Percentiles rank a stretch among this genome's conserved stretches.
These are phyloP conservation scores for Trametes punicea DNA, from an alignment of 768 basidiomycete species.

Conservation along the genomic window DNA sequence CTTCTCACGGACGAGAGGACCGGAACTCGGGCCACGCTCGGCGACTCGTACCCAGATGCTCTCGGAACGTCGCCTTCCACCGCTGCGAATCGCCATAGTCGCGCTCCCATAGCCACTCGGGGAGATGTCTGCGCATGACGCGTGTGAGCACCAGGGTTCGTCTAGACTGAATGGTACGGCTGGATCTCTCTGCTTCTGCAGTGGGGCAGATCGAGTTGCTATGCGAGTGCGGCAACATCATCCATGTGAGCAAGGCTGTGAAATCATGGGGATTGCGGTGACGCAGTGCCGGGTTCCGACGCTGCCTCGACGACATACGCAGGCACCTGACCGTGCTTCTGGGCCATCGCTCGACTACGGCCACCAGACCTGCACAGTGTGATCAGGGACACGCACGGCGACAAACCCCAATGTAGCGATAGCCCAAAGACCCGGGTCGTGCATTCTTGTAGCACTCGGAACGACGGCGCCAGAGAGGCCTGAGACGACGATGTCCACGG, in stretches of 20 bases:
- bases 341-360: not conserved
- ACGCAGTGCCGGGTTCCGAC: slow-evolving; percentile 6
- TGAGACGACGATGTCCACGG: not conserved
- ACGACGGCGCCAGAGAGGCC: slow-evolving; percentile 11
- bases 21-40: slow-evolving; percentile 5
- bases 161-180: slow-evolving; percentile 2
- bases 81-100: not conserved
- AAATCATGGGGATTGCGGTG: not conserved
- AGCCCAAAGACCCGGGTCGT: not conserved
- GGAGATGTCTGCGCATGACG: not conserved
- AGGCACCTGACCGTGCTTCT: slow-evolving; percentile 14
- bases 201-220: not conserved
- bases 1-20: slow-evolving; percentile 3
- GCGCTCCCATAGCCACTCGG: not conserved
- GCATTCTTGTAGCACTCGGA: not conserved
- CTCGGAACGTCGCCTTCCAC: not conserved
- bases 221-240: not conserved
- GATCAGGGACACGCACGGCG: slow-evolving; percentile 1
- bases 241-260: slow-evolving; percentile 2
- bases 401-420: not conserved
- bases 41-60: not conserved
- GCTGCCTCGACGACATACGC: not conserved
- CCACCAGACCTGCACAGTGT: not conserved
- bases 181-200: not conserved
- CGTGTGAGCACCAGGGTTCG: not conserved